These are phyloP conservation scores for Aspergillus conjunctus DNA, from an alignment of 495 filamentous ascomycete species.

Conservation along the genomic window DNA sequence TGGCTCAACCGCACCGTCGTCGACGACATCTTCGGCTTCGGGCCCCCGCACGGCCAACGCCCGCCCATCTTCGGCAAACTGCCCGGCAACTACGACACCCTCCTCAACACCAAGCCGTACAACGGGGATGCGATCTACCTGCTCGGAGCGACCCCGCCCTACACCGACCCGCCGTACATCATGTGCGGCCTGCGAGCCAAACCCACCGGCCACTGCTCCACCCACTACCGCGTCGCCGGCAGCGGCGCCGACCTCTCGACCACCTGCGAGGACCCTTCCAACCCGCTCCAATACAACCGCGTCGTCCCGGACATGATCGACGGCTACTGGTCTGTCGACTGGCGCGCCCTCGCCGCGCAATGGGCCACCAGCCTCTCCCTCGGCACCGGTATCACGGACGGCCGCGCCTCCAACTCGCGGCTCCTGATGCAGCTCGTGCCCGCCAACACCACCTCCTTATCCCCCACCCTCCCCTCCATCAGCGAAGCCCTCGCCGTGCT, in stretches of 20 bases:
- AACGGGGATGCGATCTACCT: constrained; percentile 60
- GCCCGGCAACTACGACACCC: constrained; percentile 64
- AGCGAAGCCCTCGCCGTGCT: constrained; percentile 70
- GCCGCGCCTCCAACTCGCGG: constrained; percentile 62
- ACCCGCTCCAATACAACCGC: constrained; percentile 55
- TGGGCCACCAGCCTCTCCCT: constrained; percentile 63
- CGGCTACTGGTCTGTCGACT: constrained; percentile 47
- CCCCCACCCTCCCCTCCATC: constrained; percentile 57
- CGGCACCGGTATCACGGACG: constrained; percentile 58
- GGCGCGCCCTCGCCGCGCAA: constrained; percentile 58
- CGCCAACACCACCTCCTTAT: constrained; percentile 19
- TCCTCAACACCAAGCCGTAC: constrained; percentile 56
- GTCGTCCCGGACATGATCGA: constrained; percentile 35
- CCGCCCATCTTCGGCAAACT: constrained; percentile 67
- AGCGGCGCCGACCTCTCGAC: constrained; percentile 56
- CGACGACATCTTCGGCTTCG: constrained; percentile 71
- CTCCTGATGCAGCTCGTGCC: constrained; percentile 60
- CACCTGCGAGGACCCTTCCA: constrained; percentile 57
- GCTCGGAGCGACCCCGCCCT: constrained; percentile 52
- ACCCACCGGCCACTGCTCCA: constrained; percentile 61
- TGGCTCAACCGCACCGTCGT: constrained; percentile 62
- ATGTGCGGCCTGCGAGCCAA: constrained; percentile 64
- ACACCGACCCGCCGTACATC: constrained; percentile 48
- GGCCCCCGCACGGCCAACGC: constrained; percentile 45
- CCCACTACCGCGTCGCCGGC: constrained; percentile 58